These are phyloP conservation scores for Fusarium tupiense DNA, from an alignment of 2,329 filamentous ascomycete genomes.

Conservation along the genomic window DNA sequence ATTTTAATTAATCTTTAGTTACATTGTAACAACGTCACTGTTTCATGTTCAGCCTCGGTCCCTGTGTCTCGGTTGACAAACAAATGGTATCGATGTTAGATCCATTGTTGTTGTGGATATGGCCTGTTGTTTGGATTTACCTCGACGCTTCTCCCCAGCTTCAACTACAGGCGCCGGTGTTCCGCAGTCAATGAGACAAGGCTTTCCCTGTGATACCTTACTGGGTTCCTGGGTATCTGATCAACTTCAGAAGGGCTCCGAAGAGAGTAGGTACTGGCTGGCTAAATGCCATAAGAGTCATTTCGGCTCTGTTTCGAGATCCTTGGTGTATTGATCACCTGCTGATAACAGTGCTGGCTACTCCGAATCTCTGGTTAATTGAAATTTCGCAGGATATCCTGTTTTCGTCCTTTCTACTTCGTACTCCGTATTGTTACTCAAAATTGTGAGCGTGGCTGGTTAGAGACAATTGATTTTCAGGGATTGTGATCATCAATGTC, in stretches of 20 bases:
- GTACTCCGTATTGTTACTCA: background rate
- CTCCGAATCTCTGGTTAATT: background rate
- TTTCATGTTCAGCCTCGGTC: conserved; percentile 23
- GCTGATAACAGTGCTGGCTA: background rate
- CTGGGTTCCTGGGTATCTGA: background rate
- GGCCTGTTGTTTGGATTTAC: conserved; percentile 7
- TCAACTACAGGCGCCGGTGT: conserved; percentile 22
- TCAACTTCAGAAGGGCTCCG: background rate
- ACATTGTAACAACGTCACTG: conserved; percentile 14
- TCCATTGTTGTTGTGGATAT: background rate
- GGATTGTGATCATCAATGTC: background rate
- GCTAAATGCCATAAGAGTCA: conserved; percentile 7
- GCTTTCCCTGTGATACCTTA: conserved; percentile 3
- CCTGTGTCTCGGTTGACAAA: background rate
- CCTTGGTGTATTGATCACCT: background rate
- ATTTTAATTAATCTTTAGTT: conserved; percentile 4
- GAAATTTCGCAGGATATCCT: background rate
- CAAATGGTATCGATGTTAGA: background rate
- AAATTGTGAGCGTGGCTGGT: conserved; percentile 2
- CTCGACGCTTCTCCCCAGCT: conserved; percentile 1
- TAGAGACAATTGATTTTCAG: background rate
- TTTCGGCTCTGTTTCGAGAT: conserved; percentile 33
- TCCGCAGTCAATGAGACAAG: conserved; percentile 15
- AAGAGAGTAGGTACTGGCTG: background rate
- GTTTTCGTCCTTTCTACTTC: background rate